phyloP scores from a whole-genome alignment of 2,329 filamentous ascomycete species.

The Hypomyces rosellus region DNA sequence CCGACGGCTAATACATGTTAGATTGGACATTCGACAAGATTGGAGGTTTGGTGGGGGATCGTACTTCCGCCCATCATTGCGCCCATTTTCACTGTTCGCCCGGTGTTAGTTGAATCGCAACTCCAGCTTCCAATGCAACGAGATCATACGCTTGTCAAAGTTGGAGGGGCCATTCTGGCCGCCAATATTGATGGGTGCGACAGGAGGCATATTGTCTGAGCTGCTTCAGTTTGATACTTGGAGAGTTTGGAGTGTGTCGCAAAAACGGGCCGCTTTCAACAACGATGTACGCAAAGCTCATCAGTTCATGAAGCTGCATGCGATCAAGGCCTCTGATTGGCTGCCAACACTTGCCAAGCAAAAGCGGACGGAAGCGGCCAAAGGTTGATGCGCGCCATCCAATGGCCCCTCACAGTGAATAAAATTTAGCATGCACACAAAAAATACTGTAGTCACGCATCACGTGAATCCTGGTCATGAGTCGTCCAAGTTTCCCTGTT shows the following conservation, averaged over 20 bases:
- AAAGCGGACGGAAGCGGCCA: conserved; percentile 16
- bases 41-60: conserved; percentile 31
- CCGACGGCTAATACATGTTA: conserved; percentile 67
- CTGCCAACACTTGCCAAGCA: background rate
- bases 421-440: background rate
- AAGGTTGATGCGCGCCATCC: conserved; percentile 20
- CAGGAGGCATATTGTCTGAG: conserved; percentile 33
- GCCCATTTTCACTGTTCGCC: conserved; percentile 68
- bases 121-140: background rate
- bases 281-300: background rate
- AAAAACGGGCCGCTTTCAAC: background rate
- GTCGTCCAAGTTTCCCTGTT: conserved; percentile 21
- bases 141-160: conserved; percentile 46
- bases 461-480: conserved; percentile 31
- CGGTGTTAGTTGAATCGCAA: conserved; percentile 14
- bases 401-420: conserved; percentile 22
- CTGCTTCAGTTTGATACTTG: background rate
- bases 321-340: conserved; percentile 21
- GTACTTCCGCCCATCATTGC: conserved; percentile 97
- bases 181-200: conserved; percentile 31
- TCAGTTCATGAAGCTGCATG: background rate
- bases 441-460: conserved; percentile 23
- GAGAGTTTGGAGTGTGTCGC: conserved; percentile 4
- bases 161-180: conserved; percentile 44
- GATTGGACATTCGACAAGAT: conserved; percentile 11